Conservation (phyloP, 2,329 filamentous ascomycete species). For the Aspergillus quadricinctus region DNA sequence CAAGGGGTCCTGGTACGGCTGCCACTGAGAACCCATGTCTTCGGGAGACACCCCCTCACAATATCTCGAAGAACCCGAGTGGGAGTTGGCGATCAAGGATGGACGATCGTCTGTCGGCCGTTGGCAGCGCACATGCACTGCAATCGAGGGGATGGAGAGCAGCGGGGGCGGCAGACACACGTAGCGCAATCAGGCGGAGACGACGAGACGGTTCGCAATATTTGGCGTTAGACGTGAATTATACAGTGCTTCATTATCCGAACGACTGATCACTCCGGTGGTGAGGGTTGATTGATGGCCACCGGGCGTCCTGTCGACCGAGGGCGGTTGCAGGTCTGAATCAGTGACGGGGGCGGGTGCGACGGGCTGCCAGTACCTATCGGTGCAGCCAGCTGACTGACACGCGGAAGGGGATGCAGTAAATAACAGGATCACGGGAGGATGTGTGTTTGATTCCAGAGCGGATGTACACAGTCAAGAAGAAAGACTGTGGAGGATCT, state of each 20-base stretch:
- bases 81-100: slow-evolving; percentile 6
- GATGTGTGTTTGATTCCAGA: slow-evolving; percentile 15
- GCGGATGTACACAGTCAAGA: slow-evolving; percentile 10
- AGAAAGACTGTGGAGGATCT: neutral
- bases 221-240: slow-evolving; percentile 19
- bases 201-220: slow-evolving; percentile 17
- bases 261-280: slow-evolving; percentile 7
- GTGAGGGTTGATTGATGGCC: slow-evolving; percentile 1
- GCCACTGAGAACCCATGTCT: slow-evolving; percentile 60
- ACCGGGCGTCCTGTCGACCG: neutral
- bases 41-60: slow-evolving; percentile 7
- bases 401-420: slow-evolving; percentile 12
- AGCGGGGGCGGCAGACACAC: slow-evolving; percentile 25
- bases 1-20: slow-evolving; percentile 61
- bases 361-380: slow-evolving; percentile 6
- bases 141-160: slow-evolving; percentile 25
- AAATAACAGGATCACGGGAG: slow-evolving; percentile 2
- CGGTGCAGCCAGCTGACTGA: slow-evolving; percentile 15
- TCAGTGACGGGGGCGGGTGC: slow-evolving; percentile 11
- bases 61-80: slow-evolving; percentile 7
- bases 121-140: slow-evolving; percentile 26
- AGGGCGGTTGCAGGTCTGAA: slow-evolving; percentile 14
- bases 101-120: slow-evolving; percentile 18
- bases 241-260: slow-evolving; percentile 23
- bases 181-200: slow-evolving; percentile 24